Evolutionary conservation across 306 rosid genomes (phyloP), one percentile per base, ranked within the genome.

Genomic region (Crataegus laevigata): DNA sequence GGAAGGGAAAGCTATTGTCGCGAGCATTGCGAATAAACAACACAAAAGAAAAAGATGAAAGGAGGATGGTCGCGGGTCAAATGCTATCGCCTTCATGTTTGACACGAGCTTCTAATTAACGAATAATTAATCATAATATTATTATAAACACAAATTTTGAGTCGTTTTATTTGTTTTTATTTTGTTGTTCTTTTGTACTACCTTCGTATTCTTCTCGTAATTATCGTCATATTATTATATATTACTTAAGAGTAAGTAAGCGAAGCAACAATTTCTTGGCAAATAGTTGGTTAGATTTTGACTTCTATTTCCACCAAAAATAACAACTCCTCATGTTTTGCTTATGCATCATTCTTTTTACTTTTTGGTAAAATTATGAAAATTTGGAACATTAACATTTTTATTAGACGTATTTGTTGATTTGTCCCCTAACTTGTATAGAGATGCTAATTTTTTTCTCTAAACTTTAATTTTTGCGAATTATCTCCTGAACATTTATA

Each of bases 131-230:
- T 1, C 45, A 65, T 43, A 43, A 11, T 8, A 8, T 13, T 13
- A 60, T 60, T 60, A 15, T 42, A 13, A 42, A 10, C 24, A 2
- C 10, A 28, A 1, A 0, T 42, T 61, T 60, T 73, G 69, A 26
- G 8, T 12, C 43, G 4, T 73, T 73, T 69, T 11, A 21, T 59
- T 42, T 42, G 77, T 72, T 78, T 22, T 15, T 50, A 11, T 68
- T 76, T 29, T 19, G 75, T 73, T 72, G 82, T 83, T 71, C n/a
- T 57, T 1, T 71, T 61, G 32, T 61, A 5, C 40, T 12, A 74
- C 32, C 45, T n/a, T 52, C 0, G 30, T 75, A 78, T 80, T 77
- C 85, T 60, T 54, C 11, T 6, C 55, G 12, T 14, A 26, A 8
- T 32, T 1, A 21, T 2, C 26, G 17, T 57, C 6, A 5, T 47